A percentile compares a stretch with the other conserved stretches of the same genome.
These are phyloP conservation scores for Brasenia schreberi DNA, from an alignment of 164 flowering plant species.

Conservation along the genomic window DNA sequence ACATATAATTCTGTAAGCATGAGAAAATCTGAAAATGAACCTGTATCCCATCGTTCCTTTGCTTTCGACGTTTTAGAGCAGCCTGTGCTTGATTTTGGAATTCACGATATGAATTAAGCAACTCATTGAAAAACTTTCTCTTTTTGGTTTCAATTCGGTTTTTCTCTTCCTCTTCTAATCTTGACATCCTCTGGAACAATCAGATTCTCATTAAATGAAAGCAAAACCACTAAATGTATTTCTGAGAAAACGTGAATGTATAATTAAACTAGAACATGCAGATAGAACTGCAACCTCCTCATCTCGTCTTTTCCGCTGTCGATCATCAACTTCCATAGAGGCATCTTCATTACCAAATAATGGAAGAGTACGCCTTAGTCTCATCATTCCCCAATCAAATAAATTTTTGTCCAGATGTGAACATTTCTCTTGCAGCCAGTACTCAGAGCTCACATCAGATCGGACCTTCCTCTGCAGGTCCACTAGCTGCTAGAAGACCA, in stretches of 20 bases:
- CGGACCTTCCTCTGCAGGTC: constrained; percentile 84
- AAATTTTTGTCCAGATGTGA: constrained; percentile 64
- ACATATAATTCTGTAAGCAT: too few species aligned
- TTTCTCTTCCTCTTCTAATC: constrained; percentile 81
- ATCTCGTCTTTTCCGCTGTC: constrained; percentile 76
- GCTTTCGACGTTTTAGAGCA: constrained; percentile 70
- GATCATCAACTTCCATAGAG: constrained; percentile 71
- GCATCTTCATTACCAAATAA: constrained; percentile 73
- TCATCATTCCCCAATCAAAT: constrained; percentile 89
- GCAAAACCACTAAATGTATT: background rate
- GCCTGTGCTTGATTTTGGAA: constrained; percentile 82
- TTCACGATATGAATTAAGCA: constrained; percentile 82
- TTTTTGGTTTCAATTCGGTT: constrained; percentile 62
- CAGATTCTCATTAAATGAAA: constrained; percentile 3
- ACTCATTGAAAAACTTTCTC: constrained; percentile 83
- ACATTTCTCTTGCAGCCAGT: constrained; percentile 69
- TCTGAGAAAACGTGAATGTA: too few species aligned
- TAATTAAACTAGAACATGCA: too few species aligned
- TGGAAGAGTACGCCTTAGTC: constrained; percentile 42
- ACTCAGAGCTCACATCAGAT: constrained; percentile 74
- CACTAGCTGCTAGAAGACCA: constrained; percentile 48
- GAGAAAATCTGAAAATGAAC: constrained; percentile 13
- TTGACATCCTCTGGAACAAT: constrained; percentile 65
- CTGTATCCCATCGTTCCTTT: constrained; percentile 87
- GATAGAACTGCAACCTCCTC: constrained; percentile 40